Base-by-base conservation (phyloP, 345 rosid species). In the Gossypium ekmanianum region DNA sequence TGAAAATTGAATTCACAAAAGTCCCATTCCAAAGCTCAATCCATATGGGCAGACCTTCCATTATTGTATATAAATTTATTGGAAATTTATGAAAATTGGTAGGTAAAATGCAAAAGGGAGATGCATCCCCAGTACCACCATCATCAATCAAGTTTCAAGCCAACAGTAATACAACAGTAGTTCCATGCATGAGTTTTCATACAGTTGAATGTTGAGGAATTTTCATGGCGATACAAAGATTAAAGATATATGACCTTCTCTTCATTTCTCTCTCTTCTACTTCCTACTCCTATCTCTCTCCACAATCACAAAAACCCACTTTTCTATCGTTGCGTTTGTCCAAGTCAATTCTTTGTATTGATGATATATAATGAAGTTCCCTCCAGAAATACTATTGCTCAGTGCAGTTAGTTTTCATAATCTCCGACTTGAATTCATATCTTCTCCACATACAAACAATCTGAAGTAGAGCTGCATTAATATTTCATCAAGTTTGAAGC, bases 381-480 rank as follows among this genome's bases (percentile, higher is more conserved):
- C 22, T 69, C 56, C 73, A 68, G 9, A 14, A 26, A 26, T 26
- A 9, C 4, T 4, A 9, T 34, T 63, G 48, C 13, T 39, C 7
- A 9, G 11, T 9, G 43, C 70, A 3, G 58, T 50, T 57, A 57
- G 62, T 57, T 22, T 51, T 16, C 72, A 24, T 13, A 51, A 4
- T 16, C 58, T 45, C 41, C 10, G 7, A 29, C 61, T 29, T 2
- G n/a, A 70, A 70, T n/a, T 11, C 47, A 51, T 52, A 10, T 50
- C 9, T 17, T 51, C 26, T 29, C 16, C 61, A 52, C 61, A 18
- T 16, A 29, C 17, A 29, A 5, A 11, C 45, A 69, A 51, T 69
- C 73, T 27, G 73, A 70, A 70, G 26, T 69, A 4, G 2, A 52
- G 47, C 24, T 9, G 73, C 47, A 68, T 44, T 27, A 27, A 69